Percentiles rank a stretch among this genome's conserved stretches.
These are phyloP conservation scores for Hortiboletus campestris DNA, from an alignment of 768 basidiomycete genomes.

Conservation along the genomic window DNA sequence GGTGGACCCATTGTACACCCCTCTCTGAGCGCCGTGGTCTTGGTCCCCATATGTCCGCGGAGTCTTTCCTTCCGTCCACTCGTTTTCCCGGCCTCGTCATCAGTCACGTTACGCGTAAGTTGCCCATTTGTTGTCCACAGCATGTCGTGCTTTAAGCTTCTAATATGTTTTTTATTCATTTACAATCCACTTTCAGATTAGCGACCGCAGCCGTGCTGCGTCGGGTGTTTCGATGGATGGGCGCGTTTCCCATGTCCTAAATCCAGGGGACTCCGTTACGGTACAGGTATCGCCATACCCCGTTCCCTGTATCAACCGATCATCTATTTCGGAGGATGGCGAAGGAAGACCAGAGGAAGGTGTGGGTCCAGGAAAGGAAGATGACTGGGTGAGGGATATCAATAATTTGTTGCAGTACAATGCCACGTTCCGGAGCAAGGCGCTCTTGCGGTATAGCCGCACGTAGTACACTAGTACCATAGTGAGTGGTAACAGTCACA, in stretches of 20 bases:
- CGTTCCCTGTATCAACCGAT: conserved; percentile 90
- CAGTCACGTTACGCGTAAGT: conserved; percentile 70
- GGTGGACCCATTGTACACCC: conserved; percentile 97
- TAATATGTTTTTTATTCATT: background rate
- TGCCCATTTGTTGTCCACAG: background rate
- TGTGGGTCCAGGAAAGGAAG: conserved; percentile 76
- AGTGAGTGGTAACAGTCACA: conserved; percentile 9
- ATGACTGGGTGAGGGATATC: conserved; percentile 97
- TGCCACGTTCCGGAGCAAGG: conserved; percentile 89
- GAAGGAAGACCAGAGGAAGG: conserved; percentile 54
- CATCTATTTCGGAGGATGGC: conserved; percentile 61
- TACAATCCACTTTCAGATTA: conserved; percentile 53
- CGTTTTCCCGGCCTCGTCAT: conserved; percentile 81
- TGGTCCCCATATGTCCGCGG: conserved; percentile 95
- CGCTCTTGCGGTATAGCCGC: conserved; percentile 71
- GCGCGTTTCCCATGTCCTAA: conserved; percentile 75
- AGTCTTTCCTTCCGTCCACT: conserved; percentile 90
- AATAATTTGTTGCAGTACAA: conserved; percentile 95
- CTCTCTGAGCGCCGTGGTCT: conserved; percentile 80
- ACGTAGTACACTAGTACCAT: conserved; percentile 21
- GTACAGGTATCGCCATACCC: conserved; percentile 85
- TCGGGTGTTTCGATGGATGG: conserved; percentile 95
- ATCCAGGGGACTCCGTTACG: conserved; percentile 81
- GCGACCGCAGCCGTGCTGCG: conserved; percentile 78
- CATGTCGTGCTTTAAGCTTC: background rate